A percentile compares a stretch with the other conserved stretches of the same genome.
Conservation (phyloP, 805 yeast species). For the Candida quercuum region DNA sequence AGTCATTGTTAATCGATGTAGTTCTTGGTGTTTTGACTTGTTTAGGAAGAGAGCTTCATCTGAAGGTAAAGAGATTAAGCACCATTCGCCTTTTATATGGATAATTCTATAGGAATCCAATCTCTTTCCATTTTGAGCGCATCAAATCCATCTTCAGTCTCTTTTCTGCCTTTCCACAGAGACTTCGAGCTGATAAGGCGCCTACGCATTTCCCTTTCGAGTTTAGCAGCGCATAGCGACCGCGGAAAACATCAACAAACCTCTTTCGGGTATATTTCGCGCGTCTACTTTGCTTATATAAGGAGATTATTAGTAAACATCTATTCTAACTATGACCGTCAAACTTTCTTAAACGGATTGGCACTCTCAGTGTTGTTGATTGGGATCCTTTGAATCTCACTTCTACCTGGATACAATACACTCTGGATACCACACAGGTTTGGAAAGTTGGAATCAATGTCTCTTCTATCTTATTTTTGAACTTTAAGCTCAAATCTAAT, state of each 20-base stretch:
- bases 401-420: conserved; percentile 45
- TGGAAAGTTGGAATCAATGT: conserved; percentile 63
- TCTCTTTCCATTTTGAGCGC: no score
- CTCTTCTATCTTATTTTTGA: conserved; percentile 37
- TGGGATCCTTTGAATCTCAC: conserved; percentile 35
- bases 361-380: conserved; percentile 27
- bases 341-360: conserved; percentile 31
- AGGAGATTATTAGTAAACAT: no score
- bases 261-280: no score
- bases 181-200: no score
- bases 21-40: not conserved
- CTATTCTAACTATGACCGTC: conserved; percentile 7
- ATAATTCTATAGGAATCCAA: no score
- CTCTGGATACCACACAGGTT: conserved; percentile 54
- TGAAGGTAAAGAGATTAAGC: not conserved
- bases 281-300: no score
- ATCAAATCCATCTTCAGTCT: no score
- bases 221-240: no score
- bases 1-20: not conserved
- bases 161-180: no score
- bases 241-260: no score
- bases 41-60: not conserved
- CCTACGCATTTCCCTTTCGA: no score
- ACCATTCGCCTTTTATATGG: no score
- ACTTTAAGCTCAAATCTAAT: conserved; percentile 38